phyloP scores from a whole-genome alignment of 768 basidiomycete genomes.

The Macrolepiota dolichaula region DNA sequence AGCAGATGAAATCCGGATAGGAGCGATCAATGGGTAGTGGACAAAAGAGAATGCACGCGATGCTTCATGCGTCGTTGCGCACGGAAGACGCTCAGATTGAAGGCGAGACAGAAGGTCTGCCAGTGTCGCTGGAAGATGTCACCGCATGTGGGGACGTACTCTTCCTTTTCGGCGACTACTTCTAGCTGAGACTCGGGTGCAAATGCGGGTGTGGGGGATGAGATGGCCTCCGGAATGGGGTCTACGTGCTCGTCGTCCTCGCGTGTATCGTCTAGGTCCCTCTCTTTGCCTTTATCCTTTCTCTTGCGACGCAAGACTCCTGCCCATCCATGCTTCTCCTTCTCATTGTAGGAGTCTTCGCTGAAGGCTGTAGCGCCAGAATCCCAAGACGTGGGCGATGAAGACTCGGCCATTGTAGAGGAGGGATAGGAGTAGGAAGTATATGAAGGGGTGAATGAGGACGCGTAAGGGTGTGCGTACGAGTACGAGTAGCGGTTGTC shows the following conservation, averaged over 20 bases:
- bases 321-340: constrained; percentile 11
- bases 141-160: constrained; percentile 8
- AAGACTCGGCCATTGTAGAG: constrained; percentile 2
- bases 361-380: constrained; percentile 1
- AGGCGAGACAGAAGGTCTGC: constrained; percentile 11
- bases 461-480: background rate
- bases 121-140: constrained; percentile 12
- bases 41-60: constrained; percentile 9
- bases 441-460: constrained; percentile 2
- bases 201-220: background rate
- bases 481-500: constrained; percentile 2
- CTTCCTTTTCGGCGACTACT: background rate
- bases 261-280: background rate
- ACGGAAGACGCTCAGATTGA: constrained; percentile 12
- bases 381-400: constrained; percentile 7
- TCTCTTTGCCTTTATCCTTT: constrained; percentile 10
- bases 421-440: background rate
- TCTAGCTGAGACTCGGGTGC: background rate
- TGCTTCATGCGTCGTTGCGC: constrained; percentile 12
- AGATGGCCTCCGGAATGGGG: background rate
- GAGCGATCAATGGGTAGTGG: constrained; percentile 1
- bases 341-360: constrained; percentile 3
- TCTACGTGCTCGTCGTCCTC: constrained; percentile 4
- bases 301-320: constrained; percentile 7
- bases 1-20: background rate